Conservation (phyloP, 2,329 filamentous ascomycete species). For the Aureobasidium mangrovei region DNA sequence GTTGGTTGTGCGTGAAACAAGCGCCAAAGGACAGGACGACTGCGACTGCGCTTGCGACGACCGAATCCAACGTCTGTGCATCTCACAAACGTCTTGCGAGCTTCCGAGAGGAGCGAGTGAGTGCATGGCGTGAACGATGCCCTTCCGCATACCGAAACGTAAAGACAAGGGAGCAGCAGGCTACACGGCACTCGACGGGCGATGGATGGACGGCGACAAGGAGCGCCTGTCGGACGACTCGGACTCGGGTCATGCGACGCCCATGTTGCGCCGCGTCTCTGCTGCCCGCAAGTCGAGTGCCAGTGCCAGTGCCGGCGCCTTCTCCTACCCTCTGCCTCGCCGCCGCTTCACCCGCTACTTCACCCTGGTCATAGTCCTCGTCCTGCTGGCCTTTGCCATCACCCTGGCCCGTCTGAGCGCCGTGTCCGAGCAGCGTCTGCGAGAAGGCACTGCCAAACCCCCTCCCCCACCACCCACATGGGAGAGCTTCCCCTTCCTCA, state of each 20-base stretch:
- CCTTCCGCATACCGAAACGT: conserved; percentile 11
- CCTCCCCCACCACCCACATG: conserved; percentile 62
- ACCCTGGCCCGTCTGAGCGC: conserved; percentile 50
- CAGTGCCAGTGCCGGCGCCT: conserved; percentile 10
- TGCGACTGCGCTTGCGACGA: too few species aligned
- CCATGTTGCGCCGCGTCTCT: conserved; percentile 23
- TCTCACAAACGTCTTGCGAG: too few species aligned
- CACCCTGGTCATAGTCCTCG: conserved; percentile 59
- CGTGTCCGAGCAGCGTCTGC: conserved; percentile 42
- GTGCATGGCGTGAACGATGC: neutral
- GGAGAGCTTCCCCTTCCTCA: conserved; percentile 79
- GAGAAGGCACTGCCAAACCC: conserved; percentile 45
- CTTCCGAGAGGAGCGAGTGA: too few species aligned
- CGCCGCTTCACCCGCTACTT: conserved; percentile 69
- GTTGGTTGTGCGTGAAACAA: too few species aligned
- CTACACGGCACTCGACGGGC: conserved; percentile 14
- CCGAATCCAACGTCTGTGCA: too few species aligned
- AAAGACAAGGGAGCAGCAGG: neutral
- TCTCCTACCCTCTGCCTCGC: conserved; percentile 28
- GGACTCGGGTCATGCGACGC: conserved; percentile 20
- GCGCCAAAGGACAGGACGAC: too few species aligned
- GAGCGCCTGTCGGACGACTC: conserved; percentile 15
- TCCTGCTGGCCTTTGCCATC: conserved; percentile 67
- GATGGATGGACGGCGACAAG: conserved; percentile 14
- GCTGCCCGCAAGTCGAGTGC: conserved; percentile 14